Evolutionary conservation across 2,329 filamentous ascomycete genomes (phyloP).

Genomic region (Cadophora sp.): DNA sequence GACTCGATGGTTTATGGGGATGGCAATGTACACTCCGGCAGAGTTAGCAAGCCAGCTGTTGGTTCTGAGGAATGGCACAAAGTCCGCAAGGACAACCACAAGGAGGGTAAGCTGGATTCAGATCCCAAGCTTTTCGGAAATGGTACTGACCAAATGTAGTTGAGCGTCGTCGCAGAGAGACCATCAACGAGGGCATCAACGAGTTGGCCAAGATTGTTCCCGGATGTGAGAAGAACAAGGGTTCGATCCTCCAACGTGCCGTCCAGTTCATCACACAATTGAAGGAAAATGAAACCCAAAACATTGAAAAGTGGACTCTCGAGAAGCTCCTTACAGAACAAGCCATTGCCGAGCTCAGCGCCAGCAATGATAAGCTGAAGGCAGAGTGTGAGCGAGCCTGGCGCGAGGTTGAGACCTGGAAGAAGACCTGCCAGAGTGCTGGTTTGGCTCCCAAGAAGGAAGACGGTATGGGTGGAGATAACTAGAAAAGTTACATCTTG

Average conservation of each 20-base stretch:
- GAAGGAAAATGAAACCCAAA: conserved; percentile 91
- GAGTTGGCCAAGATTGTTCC: conserved; percentile 98
- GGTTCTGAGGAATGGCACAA: conserved; percentile 99
- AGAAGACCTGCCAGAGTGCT: conserved; percentile 68
- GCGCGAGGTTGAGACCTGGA: conserved; percentile 80
- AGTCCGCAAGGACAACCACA: conserved; percentile 95
- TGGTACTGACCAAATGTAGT: conserved; percentile 60
- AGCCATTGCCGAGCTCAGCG: conserved; percentile 85
- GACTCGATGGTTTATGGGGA: conserved; percentile 47
- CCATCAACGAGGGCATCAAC: conserved; percentile 98
- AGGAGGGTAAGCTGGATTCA: conserved; percentile 75
- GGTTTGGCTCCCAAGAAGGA: conserved; percentile 59
- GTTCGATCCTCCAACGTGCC: conserved; percentile 90
- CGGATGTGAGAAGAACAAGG: conserved; percentile 98
- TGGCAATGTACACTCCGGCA: conserved; percentile 47
- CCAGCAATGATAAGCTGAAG: conserved; percentile 87
- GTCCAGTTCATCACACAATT: conserved; percentile 95
- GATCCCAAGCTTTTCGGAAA: background rate
- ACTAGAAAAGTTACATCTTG: conserved; percentile 39
- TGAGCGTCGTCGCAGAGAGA: conserved; percentile 93
- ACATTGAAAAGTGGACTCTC: conserved; percentile 92
- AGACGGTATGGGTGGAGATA: conserved; percentile 44
- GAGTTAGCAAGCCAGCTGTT: conserved; percentile 78
- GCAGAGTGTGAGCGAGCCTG: conserved; percentile 79
- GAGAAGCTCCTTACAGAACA: conserved; percentile 91